Percentiles rank a stretch among this genome's conserved stretches.
Evolutionary conservation across 352 stramenopile species (phyloP).

Genomic region (Phytopythium vexans): DNA sequence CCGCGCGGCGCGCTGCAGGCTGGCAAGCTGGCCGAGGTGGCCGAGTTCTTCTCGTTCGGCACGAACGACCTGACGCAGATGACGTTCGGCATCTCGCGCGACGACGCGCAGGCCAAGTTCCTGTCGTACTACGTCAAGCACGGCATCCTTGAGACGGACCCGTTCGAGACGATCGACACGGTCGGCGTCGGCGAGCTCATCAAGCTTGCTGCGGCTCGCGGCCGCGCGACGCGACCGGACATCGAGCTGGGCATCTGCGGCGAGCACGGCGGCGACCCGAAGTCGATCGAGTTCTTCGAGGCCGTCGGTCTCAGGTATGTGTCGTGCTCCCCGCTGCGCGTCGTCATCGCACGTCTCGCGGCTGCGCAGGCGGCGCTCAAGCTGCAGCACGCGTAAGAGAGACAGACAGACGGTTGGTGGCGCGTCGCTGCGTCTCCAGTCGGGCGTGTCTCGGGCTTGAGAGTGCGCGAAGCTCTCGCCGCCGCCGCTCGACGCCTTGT

Average conservation of each 20-base stretch:
- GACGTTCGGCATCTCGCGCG: conserved; percentile 19
- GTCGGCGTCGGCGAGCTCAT: conserved; percentile 21
- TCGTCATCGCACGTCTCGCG: conserved; percentile 23
- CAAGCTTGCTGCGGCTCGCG: conserved; percentile 13
- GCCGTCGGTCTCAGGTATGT: conserved; percentile 15
- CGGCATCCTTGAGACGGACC: conserved; percentile 21
- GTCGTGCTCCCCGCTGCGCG: conserved; percentile 21
- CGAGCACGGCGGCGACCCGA: conserved; percentile 14
- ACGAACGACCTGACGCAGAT: conserved; percentile 24
- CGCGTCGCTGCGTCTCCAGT: too few species aligned
- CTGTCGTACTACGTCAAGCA: conserved; percentile 21
- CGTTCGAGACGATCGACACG: conserved; percentile 23
- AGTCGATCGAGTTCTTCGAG: conserved; percentile 26
- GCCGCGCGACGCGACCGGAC: conserved; percentile 13
- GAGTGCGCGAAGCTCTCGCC: too few species aligned
- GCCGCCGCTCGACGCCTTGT: too few species aligned
- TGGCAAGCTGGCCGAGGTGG: conserved; percentile 19
- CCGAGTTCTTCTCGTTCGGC: conserved; percentile 23
- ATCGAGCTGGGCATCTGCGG: too few species aligned
- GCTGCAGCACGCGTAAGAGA: too few species aligned
- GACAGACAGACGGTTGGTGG: too few species aligned
- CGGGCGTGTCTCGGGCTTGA: too few species aligned
- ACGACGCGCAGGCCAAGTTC: conserved; percentile 24
- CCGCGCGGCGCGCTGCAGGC: conserved; percentile 18
- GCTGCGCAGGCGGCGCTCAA: conserved; percentile 18